phyloP scores from a whole-genome alignment of 352 stramenopile species.

The Phytophthora colocasiae region DNA sequence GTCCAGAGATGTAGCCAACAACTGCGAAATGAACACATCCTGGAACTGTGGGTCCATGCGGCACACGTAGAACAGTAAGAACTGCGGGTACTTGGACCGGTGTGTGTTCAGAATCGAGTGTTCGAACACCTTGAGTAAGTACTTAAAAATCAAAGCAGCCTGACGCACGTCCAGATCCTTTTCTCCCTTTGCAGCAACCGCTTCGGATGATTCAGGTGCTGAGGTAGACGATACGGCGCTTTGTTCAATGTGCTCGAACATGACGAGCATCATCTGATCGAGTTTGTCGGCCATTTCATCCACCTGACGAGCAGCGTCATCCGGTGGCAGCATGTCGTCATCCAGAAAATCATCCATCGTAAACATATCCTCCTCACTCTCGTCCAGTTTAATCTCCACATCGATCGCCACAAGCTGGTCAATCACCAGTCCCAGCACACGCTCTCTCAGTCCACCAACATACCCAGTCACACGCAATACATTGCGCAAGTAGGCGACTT shows the following conservation, averaged over 20 bases:
- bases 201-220: not conserved
- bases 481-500: constrained; percentile 80
- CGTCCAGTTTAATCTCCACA: constrained; percentile 91
- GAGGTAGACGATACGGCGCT: constrained; percentile 11
- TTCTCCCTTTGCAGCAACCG: not conserved
- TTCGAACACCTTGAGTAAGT: constrained; percentile 86
- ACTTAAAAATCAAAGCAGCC: constrained; percentile 73
- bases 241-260: constrained; percentile 87
- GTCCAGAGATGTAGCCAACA: constrained; percentile 78
- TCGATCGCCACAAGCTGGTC: constrained; percentile 89
- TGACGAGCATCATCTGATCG: constrained; percentile 88
- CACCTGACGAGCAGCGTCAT: constrained; percentile 48
- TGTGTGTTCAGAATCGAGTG: constrained; percentile 90
- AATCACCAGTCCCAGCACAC: constrained; percentile 84
- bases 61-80: constrained; percentile 91
- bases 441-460: constrained; percentile 74
- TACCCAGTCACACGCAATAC: constrained; percentile 76
- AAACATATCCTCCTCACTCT: constrained; percentile 86
- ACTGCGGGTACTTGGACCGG: constrained; percentile 94
- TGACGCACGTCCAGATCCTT: constrained; percentile 54
- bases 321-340: constrained; percentile 72
- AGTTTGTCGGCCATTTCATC: constrained; percentile 91
- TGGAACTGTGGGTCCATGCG: constrained; percentile 79
- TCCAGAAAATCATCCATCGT: constrained; percentile 86
- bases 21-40: constrained; percentile 85